A percentile compares a stretch with the other conserved stretches of the same genome.
Evolutionary conservation across 345 rosid genomes (phyloP).

Genomic region (Camelina neglecta): DNA sequence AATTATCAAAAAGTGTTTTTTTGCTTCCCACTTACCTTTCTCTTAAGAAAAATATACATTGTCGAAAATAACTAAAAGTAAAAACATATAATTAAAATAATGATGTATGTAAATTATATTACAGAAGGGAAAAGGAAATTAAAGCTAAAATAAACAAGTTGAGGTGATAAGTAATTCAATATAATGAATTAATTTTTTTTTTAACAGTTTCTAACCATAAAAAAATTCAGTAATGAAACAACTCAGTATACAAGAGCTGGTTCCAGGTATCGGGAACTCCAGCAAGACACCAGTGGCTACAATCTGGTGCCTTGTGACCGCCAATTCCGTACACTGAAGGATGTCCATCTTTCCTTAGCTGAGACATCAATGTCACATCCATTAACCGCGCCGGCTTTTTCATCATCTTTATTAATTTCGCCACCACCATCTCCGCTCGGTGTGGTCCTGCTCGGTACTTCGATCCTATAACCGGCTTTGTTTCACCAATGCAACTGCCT

Average conservation of each 20-base stretch:
- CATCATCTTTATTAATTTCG: conserved; percentile 41
- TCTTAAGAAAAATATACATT: no score
- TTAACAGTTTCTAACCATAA: background rate
- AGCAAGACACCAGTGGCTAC: conserved; percentile 50
- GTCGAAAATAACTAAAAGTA: no score
- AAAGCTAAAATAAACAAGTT: no score
- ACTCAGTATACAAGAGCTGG: conserved; percentile 42
- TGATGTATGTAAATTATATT: no score
- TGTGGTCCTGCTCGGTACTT: conserved; percentile 52
- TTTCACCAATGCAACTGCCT: conserved; percentile 54
- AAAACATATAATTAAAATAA: no score
- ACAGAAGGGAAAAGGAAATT: no score
- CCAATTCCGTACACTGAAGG: conserved; percentile 44
- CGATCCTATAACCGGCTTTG: conserved; percentile 44
- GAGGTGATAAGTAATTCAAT: no score
- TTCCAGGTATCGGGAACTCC: conserved; percentile 53
- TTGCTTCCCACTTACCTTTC: no score
- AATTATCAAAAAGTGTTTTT: no score
- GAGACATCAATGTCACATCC: conserved; percentile 46
- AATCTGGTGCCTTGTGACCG: conserved; percentile 36
- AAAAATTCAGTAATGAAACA: conserved; percentile 24
- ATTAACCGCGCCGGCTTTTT: conserved; percentile 35
- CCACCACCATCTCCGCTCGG: conserved; percentile 52
- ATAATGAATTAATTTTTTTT: no score
- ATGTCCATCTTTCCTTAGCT: conserved; percentile 50